phyloP scores from a whole-genome alignment of 495 filamentous ascomycete genomes.

The Penicillium crystallinum region DNA sequence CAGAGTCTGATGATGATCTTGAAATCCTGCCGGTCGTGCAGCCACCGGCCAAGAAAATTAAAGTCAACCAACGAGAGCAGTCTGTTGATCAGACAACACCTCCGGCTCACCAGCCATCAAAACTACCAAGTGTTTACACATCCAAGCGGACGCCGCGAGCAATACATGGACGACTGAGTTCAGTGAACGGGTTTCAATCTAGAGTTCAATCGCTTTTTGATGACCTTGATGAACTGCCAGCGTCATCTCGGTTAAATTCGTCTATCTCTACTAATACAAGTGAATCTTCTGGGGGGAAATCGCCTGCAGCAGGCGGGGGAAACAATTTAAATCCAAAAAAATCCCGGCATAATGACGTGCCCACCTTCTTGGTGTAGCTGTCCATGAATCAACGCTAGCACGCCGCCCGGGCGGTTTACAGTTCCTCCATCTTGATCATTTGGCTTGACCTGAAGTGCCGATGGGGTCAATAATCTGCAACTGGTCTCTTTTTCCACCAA shows the following conservation, averaged over 20 bases:
- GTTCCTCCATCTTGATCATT: background rate
- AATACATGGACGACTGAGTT: conserved; percentile 7
- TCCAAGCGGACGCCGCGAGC: background rate
- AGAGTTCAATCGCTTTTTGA: conserved; percentile 37
- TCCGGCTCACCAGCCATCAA: background rate
- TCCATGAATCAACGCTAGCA: background rate
- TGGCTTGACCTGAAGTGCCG: background rate
- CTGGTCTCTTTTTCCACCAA: conserved; percentile 10
- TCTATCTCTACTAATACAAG: conserved; percentile 16
- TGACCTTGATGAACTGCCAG: conserved; percentile 40
- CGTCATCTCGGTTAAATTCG: conserved; percentile 20
- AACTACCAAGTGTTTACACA: background rate
- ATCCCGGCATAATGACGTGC: conserved; percentile 41
- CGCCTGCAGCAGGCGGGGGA: conserved; percentile 7
- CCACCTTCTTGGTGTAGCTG: conserved; percentile 42
- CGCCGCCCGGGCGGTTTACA: background rate
- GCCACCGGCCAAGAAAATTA: background rate
- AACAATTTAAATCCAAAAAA: conserved; percentile 26
- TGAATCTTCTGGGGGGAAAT: conserved; percentile 10
- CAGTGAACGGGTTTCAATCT: conserved; percentile 18
- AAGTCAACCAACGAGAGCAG: background rate
- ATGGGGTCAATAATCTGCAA: conserved; percentile 1
- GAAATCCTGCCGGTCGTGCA: background rate
- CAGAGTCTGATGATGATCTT: conserved; percentile 38
- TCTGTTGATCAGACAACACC: background rate